These are phyloP conservation scores for Podospora appendiculata DNA, from an alignment of 495 filamentous ascomycete genomes.

Conservation along the genomic window DNA sequence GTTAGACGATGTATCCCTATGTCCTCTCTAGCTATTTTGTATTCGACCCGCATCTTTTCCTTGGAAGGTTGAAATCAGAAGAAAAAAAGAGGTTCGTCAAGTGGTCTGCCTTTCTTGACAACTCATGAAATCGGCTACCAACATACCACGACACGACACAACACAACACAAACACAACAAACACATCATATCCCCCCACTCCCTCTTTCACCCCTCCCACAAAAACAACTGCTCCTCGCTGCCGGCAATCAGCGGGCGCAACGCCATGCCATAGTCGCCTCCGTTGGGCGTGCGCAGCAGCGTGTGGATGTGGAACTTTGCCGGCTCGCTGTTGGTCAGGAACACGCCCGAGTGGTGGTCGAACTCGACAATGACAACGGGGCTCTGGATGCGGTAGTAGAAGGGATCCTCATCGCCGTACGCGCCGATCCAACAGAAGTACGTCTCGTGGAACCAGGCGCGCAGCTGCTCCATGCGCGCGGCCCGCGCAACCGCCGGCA, in stretches of 20 bases:
- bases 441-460: slow-evolving; percentile 53
- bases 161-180: too few species aligned
- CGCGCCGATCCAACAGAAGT: slow-evolving; percentile 70
- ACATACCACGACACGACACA: too few species aligned
- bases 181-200: too few species aligned
- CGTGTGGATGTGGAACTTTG: slow-evolving; percentile 73
- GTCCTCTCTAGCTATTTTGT: too few species aligned
- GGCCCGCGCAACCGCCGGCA: slow-evolving; percentile 45
- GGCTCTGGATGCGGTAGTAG: slow-evolving; percentile 70
- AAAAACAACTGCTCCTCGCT: slow-evolving; percentile 31
- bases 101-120: too few species aligned
- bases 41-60: too few species aligned
- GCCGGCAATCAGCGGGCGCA: slow-evolving; percentile 21
- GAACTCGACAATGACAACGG: slow-evolving; percentile 65
- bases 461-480: slow-evolving; percentile 45
- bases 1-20: too few species aligned
- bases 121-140: too few species aligned
- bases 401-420: slow-evolving; percentile 59
- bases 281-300: slow-evolving; percentile 61
- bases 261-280: slow-evolving; percentile 61
- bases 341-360: slow-evolving; percentile 78
- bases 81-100: too few species aligned
- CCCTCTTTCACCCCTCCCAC: slow-evolving; percentile 23
- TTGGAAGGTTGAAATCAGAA: too few species aligned
- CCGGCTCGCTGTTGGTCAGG: slow-evolving; percentile 61